Conservation (phyloP, 306 rosid genomes). For the Benincasa hispida region DNA sequence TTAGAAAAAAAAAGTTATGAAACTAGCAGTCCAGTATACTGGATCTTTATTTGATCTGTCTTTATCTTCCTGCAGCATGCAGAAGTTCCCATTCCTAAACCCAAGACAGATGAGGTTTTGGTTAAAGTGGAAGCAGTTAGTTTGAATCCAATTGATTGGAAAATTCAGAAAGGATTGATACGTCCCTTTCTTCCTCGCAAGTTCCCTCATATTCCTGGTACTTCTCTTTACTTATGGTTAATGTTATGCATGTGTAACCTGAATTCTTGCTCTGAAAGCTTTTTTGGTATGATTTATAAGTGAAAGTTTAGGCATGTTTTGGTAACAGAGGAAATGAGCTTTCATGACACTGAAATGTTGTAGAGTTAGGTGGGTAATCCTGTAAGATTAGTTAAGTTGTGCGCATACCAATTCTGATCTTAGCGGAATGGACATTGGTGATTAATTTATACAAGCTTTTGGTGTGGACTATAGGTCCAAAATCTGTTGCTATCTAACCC, state of each 20-base stretch:
- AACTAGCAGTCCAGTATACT: no score
- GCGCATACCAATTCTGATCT: neutral
- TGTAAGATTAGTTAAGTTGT: no score
- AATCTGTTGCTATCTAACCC: neutral
- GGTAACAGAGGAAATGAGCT: neutral
- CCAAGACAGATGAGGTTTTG: conserved; percentile 33
- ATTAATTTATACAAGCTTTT: neutral
- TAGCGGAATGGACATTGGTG: neutral
- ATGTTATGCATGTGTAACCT: neutral
- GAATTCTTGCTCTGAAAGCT: neutral
- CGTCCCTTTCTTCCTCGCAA: conserved; percentile 34
- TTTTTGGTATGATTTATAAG: neutral
- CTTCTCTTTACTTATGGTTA: neutral
- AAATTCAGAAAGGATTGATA: conserved; percentile 42
- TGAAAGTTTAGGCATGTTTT: neutral
- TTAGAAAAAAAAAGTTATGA: no score
- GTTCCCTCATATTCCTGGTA: conserved; percentile 59
- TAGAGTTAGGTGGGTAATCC: no score
- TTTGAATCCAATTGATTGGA: conserved; percentile 67
- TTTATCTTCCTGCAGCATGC: conserved; percentile 34
- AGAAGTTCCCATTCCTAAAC: conserved; percentile 54
- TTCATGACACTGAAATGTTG: no score
- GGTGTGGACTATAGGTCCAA: neutral
- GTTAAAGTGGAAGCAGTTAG: conserved; percentile 48
- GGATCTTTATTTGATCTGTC: neutral